A percentile compares a stretch with the other conserved stretches of the same genome.
Conservation (phyloP, 768 basidiomycete species). For the Podaxis rugospora region DNA sequence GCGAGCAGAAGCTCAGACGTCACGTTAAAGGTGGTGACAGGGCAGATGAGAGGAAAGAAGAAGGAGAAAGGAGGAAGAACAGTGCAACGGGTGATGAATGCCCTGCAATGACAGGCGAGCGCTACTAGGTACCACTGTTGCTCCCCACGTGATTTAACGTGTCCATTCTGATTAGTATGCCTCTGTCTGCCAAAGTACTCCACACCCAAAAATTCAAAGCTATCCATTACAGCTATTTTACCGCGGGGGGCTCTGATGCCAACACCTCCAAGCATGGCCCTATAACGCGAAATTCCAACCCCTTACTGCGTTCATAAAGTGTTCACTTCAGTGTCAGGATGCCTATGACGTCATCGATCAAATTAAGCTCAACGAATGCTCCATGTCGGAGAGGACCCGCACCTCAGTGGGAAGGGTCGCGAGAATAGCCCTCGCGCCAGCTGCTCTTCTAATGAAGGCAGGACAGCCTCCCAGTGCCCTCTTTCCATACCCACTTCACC, state of each 20-base stretch:
- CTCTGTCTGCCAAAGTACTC: background rate
- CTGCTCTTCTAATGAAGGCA: constrained; percentile 47
- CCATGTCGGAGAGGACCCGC: background rate
- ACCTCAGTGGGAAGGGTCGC: background rate
- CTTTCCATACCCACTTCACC: constrained; percentile 36
- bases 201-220: no score
- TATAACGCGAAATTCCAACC: no score
- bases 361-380: background rate
- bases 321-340: background rate
- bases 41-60: background rate
- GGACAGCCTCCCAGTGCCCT: constrained; percentile 30
- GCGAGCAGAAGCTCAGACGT: constrained; percentile 3
- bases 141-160: background rate
- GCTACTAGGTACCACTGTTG: background rate
- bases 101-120: background rate
- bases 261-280: no score
- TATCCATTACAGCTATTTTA: no score
- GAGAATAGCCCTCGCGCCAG: constrained; percentile 39
- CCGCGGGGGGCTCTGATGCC: no score
- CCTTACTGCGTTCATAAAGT: no score
- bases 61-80: background rate
- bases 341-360: background rate
- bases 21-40: constrained; percentile 4
- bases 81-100: background rate
- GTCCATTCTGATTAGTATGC: background rate